Conservation (phyloP, 176 grass and related monocot species). For the Musa schizocarpa region DNA sequence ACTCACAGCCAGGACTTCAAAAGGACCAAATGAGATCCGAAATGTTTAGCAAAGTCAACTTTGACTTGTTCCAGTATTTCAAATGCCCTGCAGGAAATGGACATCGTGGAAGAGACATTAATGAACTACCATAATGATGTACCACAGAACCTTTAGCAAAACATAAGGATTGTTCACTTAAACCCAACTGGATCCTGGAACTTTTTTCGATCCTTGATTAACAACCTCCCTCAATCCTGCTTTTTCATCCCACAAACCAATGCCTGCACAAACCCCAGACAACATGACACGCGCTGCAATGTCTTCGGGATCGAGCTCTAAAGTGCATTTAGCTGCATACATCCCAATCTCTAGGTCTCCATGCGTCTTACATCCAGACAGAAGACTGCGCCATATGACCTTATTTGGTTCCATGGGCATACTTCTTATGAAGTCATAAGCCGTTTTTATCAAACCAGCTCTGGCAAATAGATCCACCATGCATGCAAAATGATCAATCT, state of each 20-base stretch:
- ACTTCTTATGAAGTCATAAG: slow-evolving; percentile 9
- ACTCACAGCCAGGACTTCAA: background rate
- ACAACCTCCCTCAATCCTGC: background rate
- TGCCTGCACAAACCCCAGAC: slow-evolving; percentile 2
- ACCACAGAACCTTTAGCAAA: background rate
- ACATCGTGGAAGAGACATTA: background rate
- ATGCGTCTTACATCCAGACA: slow-evolving; percentile 15
- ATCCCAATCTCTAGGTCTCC: slow-evolving; percentile 3
- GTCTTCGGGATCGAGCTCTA: slow-evolving; percentile 5
- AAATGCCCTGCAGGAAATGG: background rate
- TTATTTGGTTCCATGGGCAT: slow-evolving; percentile 19
- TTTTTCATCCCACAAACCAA: slow-evolving; percentile 11
- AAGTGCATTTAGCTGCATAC: background rate
- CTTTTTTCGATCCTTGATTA: background rate
- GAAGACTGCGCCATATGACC: slow-evolving; percentile 8
- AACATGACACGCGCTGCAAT: slow-evolving; percentile 10
- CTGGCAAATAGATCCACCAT: slow-evolving; percentile 19
- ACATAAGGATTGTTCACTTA: background rate
- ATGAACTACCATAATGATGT: background rate
- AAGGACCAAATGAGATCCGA: background rate
- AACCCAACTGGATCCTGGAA: slow-evolving; percentile 18
- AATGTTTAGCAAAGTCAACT: background rate
- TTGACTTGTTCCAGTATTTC: background rate
- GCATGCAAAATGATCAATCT: slow-evolving; percentile 20
- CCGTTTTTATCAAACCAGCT: slow-evolving; percentile 7